A percentile compares a stretch with the other conserved stretches of the same genome.
Evolutionary conservation across 805 yeast species (phyloP).

Genomic region (Isabelozyma gotoi): DNA sequence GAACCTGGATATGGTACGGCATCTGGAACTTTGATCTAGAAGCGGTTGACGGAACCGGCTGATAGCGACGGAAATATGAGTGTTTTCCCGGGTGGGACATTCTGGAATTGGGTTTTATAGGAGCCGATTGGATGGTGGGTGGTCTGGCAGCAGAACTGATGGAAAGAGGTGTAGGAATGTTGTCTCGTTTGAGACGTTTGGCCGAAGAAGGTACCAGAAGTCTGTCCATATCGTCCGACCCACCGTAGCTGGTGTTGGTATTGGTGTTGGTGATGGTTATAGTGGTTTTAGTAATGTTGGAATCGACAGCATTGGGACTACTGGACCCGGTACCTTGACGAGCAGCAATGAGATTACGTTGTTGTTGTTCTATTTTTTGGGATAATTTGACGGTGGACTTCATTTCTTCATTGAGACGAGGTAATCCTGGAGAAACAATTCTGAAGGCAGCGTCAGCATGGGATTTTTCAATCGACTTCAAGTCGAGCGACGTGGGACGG

Average conservation of each 20-base stretch:
- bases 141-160: constrained; percentile 8
- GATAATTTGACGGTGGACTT: constrained; percentile 28
- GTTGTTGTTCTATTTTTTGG: constrained; percentile 34
- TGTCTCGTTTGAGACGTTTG: constrained; percentile 30
- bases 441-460: constrained; percentile 29
- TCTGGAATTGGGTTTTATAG: constrained; percentile 16
- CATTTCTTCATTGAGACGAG: constrained; percentile 29
- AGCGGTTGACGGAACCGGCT: neutral
- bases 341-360: constrained; percentile 29
- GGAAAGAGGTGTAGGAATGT: constrained; percentile 31
- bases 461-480: constrained; percentile 3
- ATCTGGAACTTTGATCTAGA: neutral
- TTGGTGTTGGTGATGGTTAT: neutral
- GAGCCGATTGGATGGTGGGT: constrained; percentile 36
- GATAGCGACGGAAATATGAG: neutral
- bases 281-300: neutral
- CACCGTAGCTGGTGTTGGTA: neutral
- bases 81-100: neutral
- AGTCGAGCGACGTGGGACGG: constrained; percentile 19
- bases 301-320: neutral
- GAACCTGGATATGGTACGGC: constrained; percentile 3
- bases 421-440: constrained; percentile 35
- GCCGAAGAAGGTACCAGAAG: constrained; percentile 15
- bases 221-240: constrained; percentile 11
- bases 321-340: constrained; percentile 11